Conservation (phyloP, 192 early-diverging fungal genomes). For the Coemansia sp. region DNA sequence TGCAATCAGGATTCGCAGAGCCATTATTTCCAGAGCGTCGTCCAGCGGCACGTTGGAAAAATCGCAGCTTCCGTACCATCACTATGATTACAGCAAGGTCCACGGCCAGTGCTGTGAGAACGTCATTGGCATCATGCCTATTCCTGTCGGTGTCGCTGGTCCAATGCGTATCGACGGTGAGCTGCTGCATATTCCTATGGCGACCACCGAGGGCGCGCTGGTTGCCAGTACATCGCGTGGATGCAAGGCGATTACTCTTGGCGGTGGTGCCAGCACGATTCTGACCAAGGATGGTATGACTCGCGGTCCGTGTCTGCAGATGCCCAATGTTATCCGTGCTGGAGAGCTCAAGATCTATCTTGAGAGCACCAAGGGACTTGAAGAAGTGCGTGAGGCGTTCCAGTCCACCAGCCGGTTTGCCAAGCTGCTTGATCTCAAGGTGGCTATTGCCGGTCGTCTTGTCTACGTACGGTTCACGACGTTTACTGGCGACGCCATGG, state of each 20-base stretch:
- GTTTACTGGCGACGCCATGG: slow-evolving; percentile 94
- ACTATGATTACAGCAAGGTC: slow-evolving; percentile 88
- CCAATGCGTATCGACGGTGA: slow-evolving; percentile 83
- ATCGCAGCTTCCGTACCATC: slow-evolving; percentile 72
- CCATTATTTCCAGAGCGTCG: slow-evolving; percentile 69
- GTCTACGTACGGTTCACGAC: slow-evolving; percentile 88
- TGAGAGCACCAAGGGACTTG: slow-evolving; percentile 62
- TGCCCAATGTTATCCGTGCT: slow-evolving; percentile 68
- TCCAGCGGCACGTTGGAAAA: slow-evolving; percentile 63
- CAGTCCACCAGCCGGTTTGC: slow-evolving; percentile 90
- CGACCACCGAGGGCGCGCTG: slow-evolving; percentile 89
- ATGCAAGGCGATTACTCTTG: slow-evolving; percentile 89
- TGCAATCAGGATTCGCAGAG: slow-evolving; percentile 81
- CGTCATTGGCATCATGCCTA: slow-evolving; percentile 89
- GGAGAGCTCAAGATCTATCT: slow-evolving; percentile 72
- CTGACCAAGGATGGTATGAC: slow-evolving; percentile 86
- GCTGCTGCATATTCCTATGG: slow-evolving; percentile 86
- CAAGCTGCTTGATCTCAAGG: slow-evolving; percentile 76
- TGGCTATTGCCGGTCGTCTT: slow-evolving; percentile 77
- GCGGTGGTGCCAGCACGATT: slow-evolving; percentile 81
- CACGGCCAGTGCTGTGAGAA: slow-evolving; percentile 95
- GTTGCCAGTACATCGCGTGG: slow-evolving; percentile 90
- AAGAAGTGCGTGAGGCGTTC: slow-evolving; percentile 71
- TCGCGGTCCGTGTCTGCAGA: slow-evolving; percentile 87
- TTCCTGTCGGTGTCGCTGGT: slow-evolving; percentile 91